Base-by-base conservation (phyloP, 352 stramenopile genomes). In the Pythium phragmiticola region DNA sequence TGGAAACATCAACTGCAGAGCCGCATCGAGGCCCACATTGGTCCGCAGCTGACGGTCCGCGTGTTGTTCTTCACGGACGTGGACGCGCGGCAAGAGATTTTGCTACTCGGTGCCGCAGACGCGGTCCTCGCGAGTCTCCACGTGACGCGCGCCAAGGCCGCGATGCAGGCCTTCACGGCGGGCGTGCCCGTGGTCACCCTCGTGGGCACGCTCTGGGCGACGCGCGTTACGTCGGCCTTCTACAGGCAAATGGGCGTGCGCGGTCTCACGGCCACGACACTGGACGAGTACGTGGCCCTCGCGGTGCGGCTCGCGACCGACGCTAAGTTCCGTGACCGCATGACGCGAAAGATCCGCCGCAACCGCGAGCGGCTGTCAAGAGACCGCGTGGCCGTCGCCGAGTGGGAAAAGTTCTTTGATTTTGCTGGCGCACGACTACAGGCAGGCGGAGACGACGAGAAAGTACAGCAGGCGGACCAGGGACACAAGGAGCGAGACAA, bases 381-480 rank as follows among this genome's bases (percentile, higher is more conserved):
- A 57, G 75, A 87, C 55, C 3, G 21, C 17, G 42, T 66, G 12
- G 82, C 79, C 3, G 73, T 93, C 1, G 19, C 67, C n/a, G 77
- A 91, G 53, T 93, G 84, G 84, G 82, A 90, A 64, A 72, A 63
- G 37, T 91, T 93, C 52, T 76, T 93, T 26, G 72, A 89, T 13
- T 78, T 65, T 17, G 61, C 46, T 5, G 26, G 45, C 7, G 23
- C 58, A 16, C 33, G 30, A 43, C 16, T 50, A 1, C 26, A 41
- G 16, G 16, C 36, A 9, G 23, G 8, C 21, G 52, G 13, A 9
- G 33, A 49, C n/a, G 11, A 33, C 19, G 4, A 19, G 3, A 21
- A 34, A 41, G 19, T 34, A 36, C 21, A 14, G 37, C 11, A 42
- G 14, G 6, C 37, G 37, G 37, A 42, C 2, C 14, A 2, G 11